A percentile compares a stretch with the other conserved stretches of the same genome.
Conservation (phyloP, 164 flowering plant species). For the Cinnamomum micranthum region DNA sequence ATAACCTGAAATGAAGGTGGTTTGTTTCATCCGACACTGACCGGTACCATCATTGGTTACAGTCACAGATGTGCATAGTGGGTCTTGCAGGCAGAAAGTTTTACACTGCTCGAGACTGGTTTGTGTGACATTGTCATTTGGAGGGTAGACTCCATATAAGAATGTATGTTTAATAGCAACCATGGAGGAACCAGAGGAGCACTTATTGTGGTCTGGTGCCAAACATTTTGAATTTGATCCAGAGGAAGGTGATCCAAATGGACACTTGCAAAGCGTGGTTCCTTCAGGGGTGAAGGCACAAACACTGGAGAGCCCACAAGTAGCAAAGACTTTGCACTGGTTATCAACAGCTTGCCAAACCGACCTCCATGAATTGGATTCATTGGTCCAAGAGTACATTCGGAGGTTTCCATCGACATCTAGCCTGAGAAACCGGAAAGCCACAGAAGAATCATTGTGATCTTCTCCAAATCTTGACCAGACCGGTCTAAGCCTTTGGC, state of each 20-base stretch:
- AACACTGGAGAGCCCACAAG: conserved; percentile 49
- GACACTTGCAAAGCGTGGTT: conserved; percentile 46
- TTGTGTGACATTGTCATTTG: conserved; percentile 34
- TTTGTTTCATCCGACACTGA: conserved; percentile 39
- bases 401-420: conserved; percentile 76
- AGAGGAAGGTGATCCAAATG: conserved; percentile 17
- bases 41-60: conserved; percentile 53
- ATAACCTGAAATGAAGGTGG: conserved; percentile 51
- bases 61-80: conserved; percentile 55
- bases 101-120: conserved; percentile 43
- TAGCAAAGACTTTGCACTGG: conserved; percentile 72
- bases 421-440: conserved; percentile 56
- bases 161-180: conserved; percentile 33
- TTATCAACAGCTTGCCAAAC: conserved; percentile 78
- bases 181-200: conserved; percentile 38
- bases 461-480: conserved; percentile 65
- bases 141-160: conserved; percentile 63
- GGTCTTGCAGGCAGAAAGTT: conserved; percentile 38
- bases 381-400: conserved; percentile 58
- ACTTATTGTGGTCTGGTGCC: conserved; percentile 29
- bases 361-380: conserved; percentile 38
- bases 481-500: conserved; percentile 27
- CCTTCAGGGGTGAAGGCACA: conserved; percentile 37
- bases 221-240: conserved; percentile 41
- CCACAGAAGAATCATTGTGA: conserved; percentile 40